phyloP scores from a whole-genome alignment of 2,329 filamentous ascomycete genomes.

The Scedosporium minutisporum region DNA sequence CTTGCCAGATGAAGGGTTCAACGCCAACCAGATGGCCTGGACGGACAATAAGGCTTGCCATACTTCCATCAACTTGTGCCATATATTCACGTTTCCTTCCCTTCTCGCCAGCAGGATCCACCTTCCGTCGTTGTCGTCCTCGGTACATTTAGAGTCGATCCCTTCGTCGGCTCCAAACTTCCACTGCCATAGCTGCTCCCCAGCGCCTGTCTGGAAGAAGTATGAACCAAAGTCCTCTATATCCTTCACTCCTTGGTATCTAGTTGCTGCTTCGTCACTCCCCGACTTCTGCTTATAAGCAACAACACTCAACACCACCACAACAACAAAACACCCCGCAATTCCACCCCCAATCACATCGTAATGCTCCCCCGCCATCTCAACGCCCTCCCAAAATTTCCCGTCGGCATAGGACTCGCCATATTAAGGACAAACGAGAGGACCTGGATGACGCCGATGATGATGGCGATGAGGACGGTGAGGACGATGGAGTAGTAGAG shows the following conservation, averaged over 20 bases:
- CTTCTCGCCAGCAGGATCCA: slow-evolving; percentile 18
- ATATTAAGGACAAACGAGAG: slow-evolving; percentile 71
- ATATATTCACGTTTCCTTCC: slow-evolving; percentile 22
- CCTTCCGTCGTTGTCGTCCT: slow-evolving; percentile 9
- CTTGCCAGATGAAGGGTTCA: slow-evolving; percentile 6
- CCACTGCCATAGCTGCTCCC: not conserved
- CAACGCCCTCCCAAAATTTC: slow-evolving; percentile 1
- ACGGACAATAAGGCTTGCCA: not conserved
- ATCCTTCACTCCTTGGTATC: not conserved
- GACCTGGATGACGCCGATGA: slow-evolving; percentile 80
- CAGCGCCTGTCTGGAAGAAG: not conserved
- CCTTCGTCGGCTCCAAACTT: not conserved
- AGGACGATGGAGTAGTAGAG: slow-evolving; percentile 89
- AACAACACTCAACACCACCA: not conserved
- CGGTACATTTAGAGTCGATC: not conserved
- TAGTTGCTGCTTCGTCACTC: not conserved
- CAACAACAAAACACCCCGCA: not conserved
- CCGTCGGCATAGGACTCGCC: not conserved
- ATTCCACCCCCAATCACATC: not conserved
- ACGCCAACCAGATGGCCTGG: not conserved
- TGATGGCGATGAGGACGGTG: slow-evolving; percentile 72
- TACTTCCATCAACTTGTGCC: slow-evolving; percentile 15
- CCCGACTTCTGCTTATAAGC: not conserved
- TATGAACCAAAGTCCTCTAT: not conserved
- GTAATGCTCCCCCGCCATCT: not conserved